Evolutionary conservation across 768 basidiomycete genomes (phyloP).

Genomic region (Hericium rajendrae): DNA sequence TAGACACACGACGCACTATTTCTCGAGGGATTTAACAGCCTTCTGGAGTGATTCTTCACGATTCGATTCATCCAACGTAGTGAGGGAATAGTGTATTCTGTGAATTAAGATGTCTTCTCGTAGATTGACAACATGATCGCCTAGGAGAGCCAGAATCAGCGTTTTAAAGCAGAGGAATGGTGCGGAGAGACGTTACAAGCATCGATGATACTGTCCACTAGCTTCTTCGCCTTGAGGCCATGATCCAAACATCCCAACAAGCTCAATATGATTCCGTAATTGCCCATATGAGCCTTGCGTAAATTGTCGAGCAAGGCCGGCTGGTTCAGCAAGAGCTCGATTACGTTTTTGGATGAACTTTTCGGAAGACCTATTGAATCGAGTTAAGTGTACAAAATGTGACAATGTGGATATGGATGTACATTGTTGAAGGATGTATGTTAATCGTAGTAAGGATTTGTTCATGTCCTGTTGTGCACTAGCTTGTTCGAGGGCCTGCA

Average conservation of each 20-base stretch:
- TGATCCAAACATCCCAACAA: constrained; percentile 88
- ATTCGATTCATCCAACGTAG: constrained; percentile 51
- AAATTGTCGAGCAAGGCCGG: constrained; percentile 77
- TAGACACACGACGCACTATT: constrained; percentile 56
- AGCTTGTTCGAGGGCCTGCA: constrained; percentile 63
- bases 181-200: constrained; percentile 30
- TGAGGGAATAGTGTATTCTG: constrained; percentile 79
- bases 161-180: too few species aligned
- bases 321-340: constrained; percentile 74
- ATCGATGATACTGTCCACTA: constrained; percentile 89
- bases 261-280: constrained; percentile 85
- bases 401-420: constrained; percentile 10
- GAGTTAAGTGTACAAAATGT: neutral
- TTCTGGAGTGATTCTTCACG: constrained; percentile 47
- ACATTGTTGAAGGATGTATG: constrained; percentile 78
- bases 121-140: constrained; percentile 86
- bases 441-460: constrained; percentile 65
- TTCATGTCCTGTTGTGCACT: constrained; percentile 74
- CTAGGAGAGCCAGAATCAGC: constrained; percentile 27
- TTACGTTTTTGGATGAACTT: constrained; percentile 65
- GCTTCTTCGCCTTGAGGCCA: constrained; percentile 73
- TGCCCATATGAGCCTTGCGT: constrained; percentile 85
- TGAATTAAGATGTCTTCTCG: constrained; percentile 81
- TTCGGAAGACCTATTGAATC: constrained; percentile 45
- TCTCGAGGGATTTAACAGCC: constrained; percentile 72